These are phyloP conservation scores for Vitis hybrid DNA, from an alignment of 177 flowering plant species.

Conservation along the genomic window DNA sequence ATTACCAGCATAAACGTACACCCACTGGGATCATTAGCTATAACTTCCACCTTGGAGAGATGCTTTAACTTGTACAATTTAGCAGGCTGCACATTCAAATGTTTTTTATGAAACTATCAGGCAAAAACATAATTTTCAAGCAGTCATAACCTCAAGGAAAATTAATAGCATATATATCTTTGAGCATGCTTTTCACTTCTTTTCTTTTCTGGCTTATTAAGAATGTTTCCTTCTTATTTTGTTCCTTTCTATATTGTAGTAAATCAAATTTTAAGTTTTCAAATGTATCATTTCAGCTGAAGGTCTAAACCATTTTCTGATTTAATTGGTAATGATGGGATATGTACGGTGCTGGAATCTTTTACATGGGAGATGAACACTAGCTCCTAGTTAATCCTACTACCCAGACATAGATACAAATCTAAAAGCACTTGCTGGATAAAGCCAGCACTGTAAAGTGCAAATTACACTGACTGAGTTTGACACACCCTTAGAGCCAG, in stretches of 20 bases:
- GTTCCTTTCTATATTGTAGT: background rate
- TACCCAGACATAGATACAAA: too few species aligned
- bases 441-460: too few species aligned
- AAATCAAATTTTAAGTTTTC: background rate
- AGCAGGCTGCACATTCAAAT: constrained; percentile 66
- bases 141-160: background rate
- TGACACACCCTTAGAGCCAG: too few species aligned
- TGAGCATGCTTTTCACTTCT: background rate
- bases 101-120: background rate
- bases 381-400: too few species aligned
- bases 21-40: constrained; percentile 89
- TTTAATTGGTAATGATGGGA: too few species aligned
- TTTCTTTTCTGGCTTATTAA: background rate
- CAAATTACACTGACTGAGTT: too few species aligned
- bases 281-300: too few species aligned
- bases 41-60: constrained; percentile 95
- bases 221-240: background rate
- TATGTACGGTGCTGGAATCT: too few species aligned
- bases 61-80: constrained; percentile 95
- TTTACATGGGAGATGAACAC: too few species aligned
- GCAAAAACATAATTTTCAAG: background rate
- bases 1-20: constrained; percentile 92
- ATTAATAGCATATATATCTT: background rate
- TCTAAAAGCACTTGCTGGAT: too few species aligned
- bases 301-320: too few species aligned